Conservation (phyloP, 2,329 filamentous ascomycete genomes). For the Epichloe sp. region DNA sequence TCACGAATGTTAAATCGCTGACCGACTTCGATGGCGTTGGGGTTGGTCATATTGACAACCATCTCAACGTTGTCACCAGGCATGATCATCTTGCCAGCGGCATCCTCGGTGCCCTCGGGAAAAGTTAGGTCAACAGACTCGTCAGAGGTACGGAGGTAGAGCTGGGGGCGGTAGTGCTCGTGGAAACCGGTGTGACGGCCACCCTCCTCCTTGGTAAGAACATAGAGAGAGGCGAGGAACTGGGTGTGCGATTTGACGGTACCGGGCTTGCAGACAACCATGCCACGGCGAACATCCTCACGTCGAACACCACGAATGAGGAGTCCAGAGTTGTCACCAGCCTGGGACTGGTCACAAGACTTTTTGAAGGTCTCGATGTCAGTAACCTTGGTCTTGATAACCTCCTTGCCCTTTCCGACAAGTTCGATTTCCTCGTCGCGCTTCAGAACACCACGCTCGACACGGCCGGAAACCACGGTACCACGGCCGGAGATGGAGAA, state of each 20-base stretch:
- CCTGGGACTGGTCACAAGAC: conserved; percentile 90
- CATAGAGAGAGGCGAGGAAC: conserved; percentile 93
- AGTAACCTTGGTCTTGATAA: conserved; percentile 98
- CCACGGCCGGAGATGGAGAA: conserved; percentile 88
- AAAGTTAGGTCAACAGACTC: conserved; percentile 67
- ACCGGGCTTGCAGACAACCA: conserved; percentile 81
- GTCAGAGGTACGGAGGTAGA: conserved; percentile 89
- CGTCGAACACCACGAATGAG: conserved; percentile 91
- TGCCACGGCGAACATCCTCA: conserved; percentile 87
- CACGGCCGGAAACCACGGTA: conserved; percentile 92
- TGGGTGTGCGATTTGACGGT: conserved; percentile 75
- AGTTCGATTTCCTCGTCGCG: conserved; percentile 90
- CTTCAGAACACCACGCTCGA: conserved; percentile 91
- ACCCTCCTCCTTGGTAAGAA: conserved; percentile 94
- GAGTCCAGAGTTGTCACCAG: conserved; percentile 96
- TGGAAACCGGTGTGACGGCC: conserved; percentile 92
- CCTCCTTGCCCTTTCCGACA: conserved; percentile 66
- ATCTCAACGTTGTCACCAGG: conserved; percentile 99
- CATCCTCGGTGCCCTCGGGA: conserved; percentile 70
- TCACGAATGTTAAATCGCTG: conserved; percentile 98
- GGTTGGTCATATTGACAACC: conserved; percentile 73
- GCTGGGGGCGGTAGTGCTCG: conserved; percentile 92
- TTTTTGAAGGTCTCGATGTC: conserved; percentile 99
- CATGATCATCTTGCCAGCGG: conserved; percentile 73
- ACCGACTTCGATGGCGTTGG: conserved; percentile 77